Evolutionary conservation across 352 stramenopile species (phyloP), one percentile per base, ranked within the genome.

Genomic region (Globisporangium solare): DNA sequence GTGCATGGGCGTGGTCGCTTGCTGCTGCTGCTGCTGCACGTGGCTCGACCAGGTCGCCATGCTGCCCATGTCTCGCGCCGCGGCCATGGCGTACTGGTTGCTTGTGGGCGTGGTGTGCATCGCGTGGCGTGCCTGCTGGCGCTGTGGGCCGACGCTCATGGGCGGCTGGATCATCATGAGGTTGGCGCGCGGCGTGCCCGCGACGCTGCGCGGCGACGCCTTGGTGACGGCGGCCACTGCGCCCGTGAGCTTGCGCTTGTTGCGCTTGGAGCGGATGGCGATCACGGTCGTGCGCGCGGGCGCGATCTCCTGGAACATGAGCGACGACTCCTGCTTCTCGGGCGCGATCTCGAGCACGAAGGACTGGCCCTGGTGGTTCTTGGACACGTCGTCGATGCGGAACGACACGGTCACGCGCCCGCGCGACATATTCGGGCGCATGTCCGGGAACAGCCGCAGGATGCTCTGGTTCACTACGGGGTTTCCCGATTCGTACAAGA

Each of bases 311-410:
- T 91, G 79, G 57, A 92, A 94, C 76, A 92, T 92, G 39, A 73
- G 77, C 41, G 76, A 88, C 21, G 73, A 76, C 35, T 96, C 81
- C 49, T 91, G 71, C 22, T 86, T 87, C 56, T 97, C 89, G 0
- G 94, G 83, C 18, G 79, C 81, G 40, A 99, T 81, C 62, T 97
- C 71, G 22, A 98, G 71, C 31, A 89, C 61, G 62, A 99, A 98
- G 24, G 82, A 88, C 76, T 98, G 92, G 43, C 89, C 92, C 55
- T 99, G 96, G 71, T 98, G 95, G 78, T 98, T 99, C 76, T 98
- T 98, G 18, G 86, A 97, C 45, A 99, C 93, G 65, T 98, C 95
- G 63, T 98, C 91, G 50, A 98, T 97, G 27, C 95, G 88, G 63
- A 98, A 95, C n/a, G 85, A 88, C 40, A 98, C 74, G n/a, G 70